Base-by-base conservation (phyloP, 345 rosid species). In the Sisymbrium altissimum region DNA sequence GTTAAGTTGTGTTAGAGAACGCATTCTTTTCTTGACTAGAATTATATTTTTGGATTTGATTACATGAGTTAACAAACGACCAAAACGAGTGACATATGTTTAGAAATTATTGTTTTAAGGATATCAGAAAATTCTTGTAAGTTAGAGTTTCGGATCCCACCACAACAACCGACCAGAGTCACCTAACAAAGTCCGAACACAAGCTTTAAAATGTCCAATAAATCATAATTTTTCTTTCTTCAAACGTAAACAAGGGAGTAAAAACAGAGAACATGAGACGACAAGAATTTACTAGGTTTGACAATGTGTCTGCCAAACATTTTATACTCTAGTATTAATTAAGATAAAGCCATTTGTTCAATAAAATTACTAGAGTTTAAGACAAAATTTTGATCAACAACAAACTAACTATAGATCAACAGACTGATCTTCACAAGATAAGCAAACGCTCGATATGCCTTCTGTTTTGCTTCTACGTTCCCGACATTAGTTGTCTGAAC, bases 81-180 rank as follows among this genome's bases (percentile, higher is more conserved):
- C 52, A 46, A 74, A 67, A 39, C 78, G 68, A 58, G 63, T 58
- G 61, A 73, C 49, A 56, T 57, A 14, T 66, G 66, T 57, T 49
- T 41, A 19, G 10, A 52, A 52, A 12, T 8, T 25, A 23, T 17
- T 52, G 19, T 29, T 53, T 17, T 58, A 40, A 61, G 70, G 70
- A 21, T 60, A 68, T 53, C 41, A 43, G 10, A 52, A 36, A 74
- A 53, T 33, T 33, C 41, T 52, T 62, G 33, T 10, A 69, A 67
- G 41, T 75, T 43, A 59, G 11, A 17, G 57, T 54, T 69, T 69
- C 4, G 17, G 70, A 63, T 69, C 79, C 66, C 71, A 68, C 73
- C 78, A 68, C 75, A 75, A 68, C 79, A 75, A 59, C 79, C 74
- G 69, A 38, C 64, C 45, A 67, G n/a, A 58, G 46, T 50, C 54